Evolutionary conservation across 2,329 filamentous ascomycete species (phyloP).

Genomic region (Amauroascus verrucosus): DNA sequence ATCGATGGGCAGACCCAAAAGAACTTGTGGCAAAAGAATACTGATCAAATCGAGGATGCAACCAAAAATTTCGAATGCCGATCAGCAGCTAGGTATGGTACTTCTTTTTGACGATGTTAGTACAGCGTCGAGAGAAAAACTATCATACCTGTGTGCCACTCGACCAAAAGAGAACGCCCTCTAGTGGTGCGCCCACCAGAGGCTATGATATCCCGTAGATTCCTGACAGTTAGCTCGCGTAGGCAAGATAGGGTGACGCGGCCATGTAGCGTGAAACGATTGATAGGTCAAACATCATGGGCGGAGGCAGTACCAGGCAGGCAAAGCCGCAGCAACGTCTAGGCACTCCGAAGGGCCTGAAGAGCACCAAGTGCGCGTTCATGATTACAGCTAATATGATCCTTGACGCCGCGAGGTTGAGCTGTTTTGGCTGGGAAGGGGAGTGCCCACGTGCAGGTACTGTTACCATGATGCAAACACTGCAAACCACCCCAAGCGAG

Average conservation of each 20-base stretch:
- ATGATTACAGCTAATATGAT: neutral
- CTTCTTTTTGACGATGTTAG: neutral
- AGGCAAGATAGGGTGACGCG: too few relatives aligned
- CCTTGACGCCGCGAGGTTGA: neutral
- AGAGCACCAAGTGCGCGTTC: neutral
- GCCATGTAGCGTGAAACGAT: neutral
- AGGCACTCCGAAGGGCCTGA: neutral
- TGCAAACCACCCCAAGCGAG: too few relatives aligned
- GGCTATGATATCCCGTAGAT: too few relatives aligned
- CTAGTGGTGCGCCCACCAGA: too few relatives aligned
- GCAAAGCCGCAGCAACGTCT: constrained; percentile 1
- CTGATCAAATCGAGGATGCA: neutral
- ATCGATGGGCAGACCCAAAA: neutral
- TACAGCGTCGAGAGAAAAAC: too few relatives aligned
- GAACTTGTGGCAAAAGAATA: neutral
- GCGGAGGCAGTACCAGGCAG: neutral
- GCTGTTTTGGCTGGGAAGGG: neutral
- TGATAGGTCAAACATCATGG: constrained; percentile 2
- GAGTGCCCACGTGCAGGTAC: too few relatives aligned
- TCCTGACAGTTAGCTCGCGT: too few relatives aligned
- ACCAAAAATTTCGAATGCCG: neutral
- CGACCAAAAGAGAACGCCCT: too few relatives aligned
- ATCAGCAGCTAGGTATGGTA: constrained; percentile 1
- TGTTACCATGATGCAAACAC: too few relatives aligned
- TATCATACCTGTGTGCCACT: too few relatives aligned